Percentiles rank a stretch among this genome's conserved stretches.
These are phyloP conservation scores for Ceratocystis ficicola DNA, from an alignment of 2,329 filamentous ascomycete genomes.

Conservation along the genomic window DNA sequence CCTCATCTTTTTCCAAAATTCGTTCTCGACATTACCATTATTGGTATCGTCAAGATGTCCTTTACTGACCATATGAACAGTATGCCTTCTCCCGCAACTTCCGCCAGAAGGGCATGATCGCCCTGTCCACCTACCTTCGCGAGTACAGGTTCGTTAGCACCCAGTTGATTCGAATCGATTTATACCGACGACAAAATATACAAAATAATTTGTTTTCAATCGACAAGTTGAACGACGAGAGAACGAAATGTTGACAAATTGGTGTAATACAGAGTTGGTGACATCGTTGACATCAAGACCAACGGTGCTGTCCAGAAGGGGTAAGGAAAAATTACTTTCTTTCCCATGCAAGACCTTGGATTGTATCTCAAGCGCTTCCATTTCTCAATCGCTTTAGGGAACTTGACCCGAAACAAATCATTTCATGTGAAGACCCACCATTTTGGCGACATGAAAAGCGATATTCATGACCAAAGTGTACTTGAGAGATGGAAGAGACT, in stretches of 20 bases:
- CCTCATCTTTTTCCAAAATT: not conserved
- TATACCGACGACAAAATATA: slow-evolving; percentile 19
- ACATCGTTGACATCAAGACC: slow-evolving; percentile 97
- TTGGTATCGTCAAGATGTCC: slow-evolving; percentile 18
- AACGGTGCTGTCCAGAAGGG: slow-evolving; percentile 98
- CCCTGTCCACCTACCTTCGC: slow-evolving; percentile 85
- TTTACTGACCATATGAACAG: slow-evolving; percentile 30
- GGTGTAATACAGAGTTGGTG: slow-evolving; percentile 60
- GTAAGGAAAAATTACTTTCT: slow-evolving; percentile 40
- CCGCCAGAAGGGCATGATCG: slow-evolving; percentile 91
- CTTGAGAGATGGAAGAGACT: slow-evolving; percentile 6
- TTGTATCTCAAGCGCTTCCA: not conserved
- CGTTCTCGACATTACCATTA: slow-evolving; percentile 20
- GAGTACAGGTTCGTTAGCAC: slow-evolving; percentile 59
- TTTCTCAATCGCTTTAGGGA: slow-evolving; percentile 10
- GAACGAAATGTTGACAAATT: slow-evolving; percentile 16
- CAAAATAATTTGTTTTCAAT: slow-evolving; percentile 17
- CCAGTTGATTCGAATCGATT: slow-evolving; percentile 10
- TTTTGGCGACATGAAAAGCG: not conserved
- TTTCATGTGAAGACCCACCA: not conserved
- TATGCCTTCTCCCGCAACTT: slow-evolving; percentile 91
- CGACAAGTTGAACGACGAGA: slow-evolving; percentile 21
- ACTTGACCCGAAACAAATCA: slow-evolving; percentile 10
- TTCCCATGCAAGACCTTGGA: not conserved
- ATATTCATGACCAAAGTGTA: not conserved